Conservation (phyloP, 2,329 filamentous ascomycete species). For the Ambrosiella xylebori region DNA sequence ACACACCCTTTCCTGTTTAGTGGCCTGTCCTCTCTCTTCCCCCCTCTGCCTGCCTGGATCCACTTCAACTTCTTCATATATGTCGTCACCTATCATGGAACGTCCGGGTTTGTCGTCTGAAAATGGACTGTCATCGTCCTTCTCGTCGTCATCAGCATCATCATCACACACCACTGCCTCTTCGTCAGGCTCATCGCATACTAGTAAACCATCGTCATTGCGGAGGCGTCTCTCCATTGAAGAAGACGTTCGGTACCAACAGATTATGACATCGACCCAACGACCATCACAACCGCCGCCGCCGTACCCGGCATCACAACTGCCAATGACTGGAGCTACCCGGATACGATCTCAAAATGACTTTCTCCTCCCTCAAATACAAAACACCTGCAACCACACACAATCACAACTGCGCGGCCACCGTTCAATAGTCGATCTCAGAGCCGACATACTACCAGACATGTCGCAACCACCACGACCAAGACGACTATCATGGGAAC, state of each 20-base stretch:
- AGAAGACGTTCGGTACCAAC: slow-evolving; percentile 36
- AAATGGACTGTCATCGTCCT: background rate
- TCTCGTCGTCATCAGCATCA: background rate
- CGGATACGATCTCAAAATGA: slow-evolving; percentile 1
- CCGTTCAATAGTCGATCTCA: slow-evolving; percentile 3
- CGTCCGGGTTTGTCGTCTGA: background rate
- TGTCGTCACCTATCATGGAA: slow-evolving; percentile 9
- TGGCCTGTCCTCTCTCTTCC: background rate
- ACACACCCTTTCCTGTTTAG: slow-evolving; percentile 1
- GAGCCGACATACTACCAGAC: slow-evolving; percentile 8
- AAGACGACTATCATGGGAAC: slow-evolving; percentile 24
- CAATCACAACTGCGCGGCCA: slow-evolving; percentile 2
- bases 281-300: slow-evolving; percentile 29
- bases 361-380: slow-evolving; percentile 7
- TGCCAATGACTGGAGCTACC: background rate
- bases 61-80: slow-evolving; percentile 3
- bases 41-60: background rate
- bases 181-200: slow-evolving; percentile 3
- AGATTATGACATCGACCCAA: slow-evolving; percentile 29
- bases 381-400: background rate
- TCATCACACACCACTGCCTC: background rate
- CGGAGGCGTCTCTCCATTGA: slow-evolving; percentile 36
- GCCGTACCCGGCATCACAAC: slow-evolving; percentile 20
- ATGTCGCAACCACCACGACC: slow-evolving; percentile 12
- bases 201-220: slow-evolving; percentile 18